Evolutionary conservation across 148 eudicot species (phyloP).

Genomic region (Rhododendron simsii): DNA sequence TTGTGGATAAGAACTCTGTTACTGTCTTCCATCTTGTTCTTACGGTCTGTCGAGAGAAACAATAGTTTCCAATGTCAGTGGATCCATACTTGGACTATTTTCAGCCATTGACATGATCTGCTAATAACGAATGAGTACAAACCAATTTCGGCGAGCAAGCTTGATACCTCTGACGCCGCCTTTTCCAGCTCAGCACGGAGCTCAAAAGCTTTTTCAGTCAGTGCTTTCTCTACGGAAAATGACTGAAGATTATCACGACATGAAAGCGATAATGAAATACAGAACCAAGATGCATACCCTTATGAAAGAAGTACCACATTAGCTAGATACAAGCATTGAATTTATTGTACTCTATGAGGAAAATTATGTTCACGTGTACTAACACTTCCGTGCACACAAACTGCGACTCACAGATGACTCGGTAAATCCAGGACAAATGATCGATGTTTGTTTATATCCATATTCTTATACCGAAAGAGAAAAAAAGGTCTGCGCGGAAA

Average conservation of each 20-base stretch:
- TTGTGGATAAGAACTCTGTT: slow-evolving; percentile 23
- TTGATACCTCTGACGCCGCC: slow-evolving; percentile 27
- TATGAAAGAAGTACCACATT: background rate
- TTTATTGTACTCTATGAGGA: background rate
- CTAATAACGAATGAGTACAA: slow-evolving; percentile 1
- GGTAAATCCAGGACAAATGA: too few species aligned
- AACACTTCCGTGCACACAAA: too few species aligned
- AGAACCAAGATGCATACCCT: background rate
- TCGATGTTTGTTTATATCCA: too few species aligned
- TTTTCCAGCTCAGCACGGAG: slow-evolving; percentile 30
- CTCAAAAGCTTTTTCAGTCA: slow-evolving; percentile 25
- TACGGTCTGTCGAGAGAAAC: slow-evolving; percentile 16
- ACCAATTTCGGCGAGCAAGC: slow-evolving; percentile 31
- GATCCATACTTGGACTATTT: background rate
- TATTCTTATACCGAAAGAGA: too few species aligned
- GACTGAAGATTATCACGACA: background rate
- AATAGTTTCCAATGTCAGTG: background rate
- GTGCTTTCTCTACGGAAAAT: slow-evolving; percentile 22
- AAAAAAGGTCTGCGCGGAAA: too few species aligned
- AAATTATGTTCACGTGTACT: background rate
- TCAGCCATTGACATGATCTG: background rate
- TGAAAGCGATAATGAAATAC: background rate
- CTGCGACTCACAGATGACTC: too few species aligned
- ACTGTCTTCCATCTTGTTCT: slow-evolving; percentile 18
- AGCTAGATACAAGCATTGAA: background rate